Percentiles rank a stretch among this genome's conserved stretches.
Evolutionary conservation across 768 basidiomycete species (phyloP).

Genomic region (Lactarius evosmus): DNA sequence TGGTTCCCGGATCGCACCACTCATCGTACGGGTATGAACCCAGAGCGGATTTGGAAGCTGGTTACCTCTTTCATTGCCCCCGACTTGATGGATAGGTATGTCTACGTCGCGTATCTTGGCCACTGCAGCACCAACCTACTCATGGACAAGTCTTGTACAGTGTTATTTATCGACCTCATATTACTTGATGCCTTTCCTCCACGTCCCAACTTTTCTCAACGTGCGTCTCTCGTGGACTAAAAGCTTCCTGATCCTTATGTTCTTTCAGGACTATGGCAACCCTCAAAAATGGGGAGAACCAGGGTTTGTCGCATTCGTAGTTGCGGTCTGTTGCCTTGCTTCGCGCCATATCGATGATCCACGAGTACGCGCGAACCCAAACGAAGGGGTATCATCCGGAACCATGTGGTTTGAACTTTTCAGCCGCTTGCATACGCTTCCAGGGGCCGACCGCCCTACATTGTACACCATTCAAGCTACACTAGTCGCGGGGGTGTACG

Average conservation of each 20-base stretch:
- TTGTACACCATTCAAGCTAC: slow-evolving; percentile 90
- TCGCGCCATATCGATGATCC: slow-evolving; percentile 92
- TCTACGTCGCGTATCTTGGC: slow-evolving; percentile 22
- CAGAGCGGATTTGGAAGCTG: slow-evolving; percentile 82
- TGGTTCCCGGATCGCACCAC: slow-evolving; percentile 87
- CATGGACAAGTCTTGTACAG: slow-evolving; percentile 59
- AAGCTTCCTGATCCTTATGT: slow-evolving; percentile 17
- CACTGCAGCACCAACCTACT: slow-evolving; percentile 18
- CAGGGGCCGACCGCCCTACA: slow-evolving; percentile 84
- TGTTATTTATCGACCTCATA: slow-evolving; percentile 91
- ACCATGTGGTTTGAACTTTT: slow-evolving; percentile 92
- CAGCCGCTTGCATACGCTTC: slow-evolving; percentile 79
- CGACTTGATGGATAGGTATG: slow-evolving; percentile 90
- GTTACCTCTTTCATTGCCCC: slow-evolving; percentile 85
- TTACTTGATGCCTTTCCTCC: slow-evolving; percentile 88
- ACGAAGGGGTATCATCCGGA: slow-evolving; percentile 83
- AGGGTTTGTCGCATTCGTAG: slow-evolving; percentile 90
- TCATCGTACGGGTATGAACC: slow-evolving; percentile 73
- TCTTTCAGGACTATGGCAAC: slow-evolving; percentile 79
- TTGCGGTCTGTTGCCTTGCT: slow-evolving; percentile 87
- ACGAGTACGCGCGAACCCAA: slow-evolving; percentile 77
- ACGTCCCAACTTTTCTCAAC: slow-evolving; percentile 83
- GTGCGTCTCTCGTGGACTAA: slow-evolving; percentile 41
- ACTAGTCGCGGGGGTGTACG: slow-evolving; percentile 89
- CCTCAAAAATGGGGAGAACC: slow-evolving; percentile 95